Evolutionary conservation across 1,284 basidiomycete species (phyloP).

Genomic region (Pascua sp.): DNA sequence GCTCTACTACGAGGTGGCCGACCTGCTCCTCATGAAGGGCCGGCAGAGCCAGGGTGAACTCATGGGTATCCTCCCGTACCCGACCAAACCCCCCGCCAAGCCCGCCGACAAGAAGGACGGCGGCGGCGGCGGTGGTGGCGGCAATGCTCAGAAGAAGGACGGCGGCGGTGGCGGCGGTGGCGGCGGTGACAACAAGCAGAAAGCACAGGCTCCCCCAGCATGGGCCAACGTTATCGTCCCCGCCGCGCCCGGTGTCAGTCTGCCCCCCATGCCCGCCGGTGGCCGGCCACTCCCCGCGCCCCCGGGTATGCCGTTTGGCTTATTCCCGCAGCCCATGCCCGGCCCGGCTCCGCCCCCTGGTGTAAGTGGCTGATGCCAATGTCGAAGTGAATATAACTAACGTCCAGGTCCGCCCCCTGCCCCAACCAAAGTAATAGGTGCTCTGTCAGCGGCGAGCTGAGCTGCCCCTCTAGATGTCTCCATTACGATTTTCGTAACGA

Average conservation of each 20-base stretch:
- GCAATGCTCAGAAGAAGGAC: conserved; percentile 2
- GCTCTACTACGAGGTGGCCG: conserved; percentile 46
- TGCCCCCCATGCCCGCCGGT: not conserved
- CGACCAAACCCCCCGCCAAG: conserved; percentile 31
- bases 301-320: not conserved
- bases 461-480: not conserved
- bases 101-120: conserved; percentile 23
- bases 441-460: not conserved
- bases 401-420: conserved; percentile 1
- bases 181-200: not conserved
- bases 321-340: not conserved
- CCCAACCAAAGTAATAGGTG: not conserved
- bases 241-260: not conserved
- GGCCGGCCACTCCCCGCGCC: not conserved
- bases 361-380: too few relatives aligned
- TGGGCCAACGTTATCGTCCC: conserved; percentile 11
- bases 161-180: not conserved
- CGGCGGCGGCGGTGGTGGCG: not conserved
- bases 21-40: conserved; percentile 47
- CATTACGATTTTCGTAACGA: conserved; percentile 1
- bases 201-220: conserved; percentile 6
- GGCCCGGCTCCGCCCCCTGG: not conserved
- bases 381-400: too few relatives aligned
- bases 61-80: conserved; percentile 48
- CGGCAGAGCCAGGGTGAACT: conserved; percentile 46